A percentile compares a stretch with the other conserved stretches of the same genome.
Conservation (phyloP, 768 basidiomycete species). For the Amanita jacksonii region DNA sequence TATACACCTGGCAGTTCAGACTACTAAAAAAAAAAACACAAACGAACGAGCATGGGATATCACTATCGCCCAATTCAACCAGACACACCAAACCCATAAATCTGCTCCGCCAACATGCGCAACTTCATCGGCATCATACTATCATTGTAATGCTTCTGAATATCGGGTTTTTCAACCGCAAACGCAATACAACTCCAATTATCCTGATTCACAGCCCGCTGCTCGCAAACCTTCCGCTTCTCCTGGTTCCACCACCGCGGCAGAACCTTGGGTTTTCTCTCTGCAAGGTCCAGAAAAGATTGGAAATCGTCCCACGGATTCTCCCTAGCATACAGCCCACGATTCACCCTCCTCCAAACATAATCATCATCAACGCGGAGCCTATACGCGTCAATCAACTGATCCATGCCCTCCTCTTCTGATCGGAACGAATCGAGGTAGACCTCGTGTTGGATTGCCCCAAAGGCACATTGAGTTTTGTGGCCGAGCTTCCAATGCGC, state of each 20-base stretch:
- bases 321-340: not conserved
- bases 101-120: conserved; percentile 5
- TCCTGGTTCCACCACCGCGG: conserved; percentile 3
- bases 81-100: not conserved
- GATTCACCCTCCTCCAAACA: not conserved
- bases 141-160: conserved; percentile 4
- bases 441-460: not conserved
- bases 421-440: not conserved
- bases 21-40: no score
- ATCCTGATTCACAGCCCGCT: not conserved
- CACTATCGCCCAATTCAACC: no score
- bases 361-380: conserved; percentile 3
- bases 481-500: conserved; percentile 2
- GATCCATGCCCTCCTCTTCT: conserved; percentile 1
- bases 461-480: not conserved
- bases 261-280: not conserved
- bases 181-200: conserved; percentile 1
- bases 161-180: conserved; percentile 2
- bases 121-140: conserved; percentile 2
- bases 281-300: not conserved
- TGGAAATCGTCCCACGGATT: not conserved
- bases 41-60: no score
- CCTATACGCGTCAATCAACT: conserved; percentile 1
- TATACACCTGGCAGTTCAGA: no score
- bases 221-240: not conserved